Base-by-base conservation (phyloP, 331 rosid genomes). In the Pyrus hybrid region DNA sequence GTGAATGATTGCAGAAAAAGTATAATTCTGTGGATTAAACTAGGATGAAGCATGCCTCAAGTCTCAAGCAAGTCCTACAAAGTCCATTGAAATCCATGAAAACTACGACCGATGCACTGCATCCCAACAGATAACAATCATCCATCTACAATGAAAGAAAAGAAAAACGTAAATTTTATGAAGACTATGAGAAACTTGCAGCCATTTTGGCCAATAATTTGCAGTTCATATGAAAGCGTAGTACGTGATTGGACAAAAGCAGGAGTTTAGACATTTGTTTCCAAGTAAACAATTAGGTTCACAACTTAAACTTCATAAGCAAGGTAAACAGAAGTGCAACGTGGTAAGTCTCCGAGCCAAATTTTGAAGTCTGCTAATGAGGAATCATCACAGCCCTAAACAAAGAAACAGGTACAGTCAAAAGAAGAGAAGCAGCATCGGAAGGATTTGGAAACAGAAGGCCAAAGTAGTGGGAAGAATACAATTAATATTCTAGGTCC, bases 111-210 rank as follows among this genome's bases (percentile, higher is more conserved):
- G 74, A 81, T 74, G 89, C 78, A 78, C 84, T 47, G 73, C 96
- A 82, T 80, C 80, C 76, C 96, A 83, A 79, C 82, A 78, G 83
- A 88, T 79, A 82, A 86, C 79, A 90, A 81, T 90, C 96, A 93
- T 83, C 96, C 96, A 94, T 88, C 98, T 94, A 88, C 84, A 91
- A 83, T 79, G 74, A 68, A 90, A 82, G n/a, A 71, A 66, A 88
- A 80, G 79, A 83, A 71, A 28, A 57, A 72, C 45, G 77, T 54
- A 33, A 74, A 78, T 66, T 43, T 75, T 80, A 72, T 64, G 67
- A 84, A 82, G 63, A 64, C 57, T 58, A 32, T 33, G 43, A 35
- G 17, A 49, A 75, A 47, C 71, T 13, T 66, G 45, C 61, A 26
- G 47, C 11, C 13, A 56, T 57, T 77, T 63, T 30, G 14, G 22